Evolutionary conservation across 495 filamentous ascomycete genomes (phyloP).

Genomic region (Cudoniella acicularis): DNA sequence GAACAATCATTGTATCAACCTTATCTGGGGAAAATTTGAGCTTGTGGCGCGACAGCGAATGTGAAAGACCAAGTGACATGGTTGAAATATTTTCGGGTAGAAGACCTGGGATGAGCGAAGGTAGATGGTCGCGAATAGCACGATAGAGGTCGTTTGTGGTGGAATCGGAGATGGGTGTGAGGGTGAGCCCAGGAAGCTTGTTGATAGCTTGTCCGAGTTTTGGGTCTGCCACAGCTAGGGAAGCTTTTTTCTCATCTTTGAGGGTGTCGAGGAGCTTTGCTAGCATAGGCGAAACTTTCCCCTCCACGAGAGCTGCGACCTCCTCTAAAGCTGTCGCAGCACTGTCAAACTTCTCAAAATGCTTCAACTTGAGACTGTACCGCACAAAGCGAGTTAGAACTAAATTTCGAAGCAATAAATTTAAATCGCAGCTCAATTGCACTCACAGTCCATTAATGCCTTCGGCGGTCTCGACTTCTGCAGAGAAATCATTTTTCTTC

Average conservation of each 20-base stretch:
- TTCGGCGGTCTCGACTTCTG: conserved; percentile 75
- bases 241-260: conserved; percentile 97
- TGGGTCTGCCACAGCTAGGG: conserved; percentile 89
- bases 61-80: conserved; percentile 93
- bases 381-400: conserved; percentile 5
- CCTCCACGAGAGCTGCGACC: conserved; percentile 79
- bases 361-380: conserved; percentile 84
- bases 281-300: conserved; percentile 93
- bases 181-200: conserved; percentile 81
- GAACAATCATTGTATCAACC: conserved; percentile 99
- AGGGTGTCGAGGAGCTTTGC: conserved; percentile 76
- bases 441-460: conserved; percentile 83
- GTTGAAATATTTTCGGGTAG: conserved; percentile 78
- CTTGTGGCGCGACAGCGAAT: conserved; percentile 96
- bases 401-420: background rate
- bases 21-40: conserved; percentile 99
- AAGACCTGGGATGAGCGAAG: conserved; percentile 87
- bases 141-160: conserved; percentile 85
- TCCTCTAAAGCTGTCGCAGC: conserved; percentile 84
- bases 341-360: conserved; percentile 95
- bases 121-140: conserved; percentile 85
- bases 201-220: conserved; percentile 92
- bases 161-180: conserved; percentile 84
- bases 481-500: conserved; percentile 72
- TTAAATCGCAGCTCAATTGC: conserved; percentile 15